phyloP scores from a whole-genome alignment of 805 yeast genomes.

The Zygotorulaspora chibaensis region DNA sequence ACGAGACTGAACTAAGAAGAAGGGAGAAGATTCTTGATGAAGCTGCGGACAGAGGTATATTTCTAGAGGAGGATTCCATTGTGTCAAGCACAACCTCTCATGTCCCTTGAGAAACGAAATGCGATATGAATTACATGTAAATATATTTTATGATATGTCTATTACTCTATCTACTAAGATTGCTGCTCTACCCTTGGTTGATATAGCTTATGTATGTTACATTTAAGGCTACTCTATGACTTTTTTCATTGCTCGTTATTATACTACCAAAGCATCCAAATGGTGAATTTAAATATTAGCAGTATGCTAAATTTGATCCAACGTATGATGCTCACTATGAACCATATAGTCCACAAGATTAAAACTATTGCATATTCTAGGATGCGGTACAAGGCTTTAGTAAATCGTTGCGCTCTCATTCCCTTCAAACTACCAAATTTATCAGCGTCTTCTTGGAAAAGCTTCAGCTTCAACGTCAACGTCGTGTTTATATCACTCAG shows the following conservation, averaged over 20 bases:
- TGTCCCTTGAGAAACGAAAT: background rate
- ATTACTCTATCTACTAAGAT: too few species aligned
- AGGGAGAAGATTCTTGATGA: constrained; percentile 38
- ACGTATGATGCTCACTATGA: constrained; percentile 24
- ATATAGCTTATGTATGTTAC: too few species aligned
- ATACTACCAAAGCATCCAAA: constrained; percentile 28
- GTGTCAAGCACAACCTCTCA: constrained; percentile 16
- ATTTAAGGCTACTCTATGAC: too few species aligned
- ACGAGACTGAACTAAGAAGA: constrained; percentile 34
- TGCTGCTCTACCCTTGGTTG: too few species aligned
- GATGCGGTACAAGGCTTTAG: constrained; percentile 22
- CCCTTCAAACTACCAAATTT: constrained; percentile 25
- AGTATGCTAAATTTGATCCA: constrained; percentile 16
- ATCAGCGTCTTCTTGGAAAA: constrained; percentile 33
- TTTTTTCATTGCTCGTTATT: background rate
- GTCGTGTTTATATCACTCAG: constrained; percentile 73
- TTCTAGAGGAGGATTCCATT: constrained; percentile 36
- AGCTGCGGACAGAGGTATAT: constrained; percentile 45
- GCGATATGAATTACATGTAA: too few species aligned
- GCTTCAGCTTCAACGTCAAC: constrained; percentile 51
- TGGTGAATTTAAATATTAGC: constrained; percentile 17
- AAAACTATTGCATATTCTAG: constrained; percentile 30
- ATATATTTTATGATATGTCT: too few species aligned
- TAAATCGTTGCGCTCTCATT: constrained; percentile 23
- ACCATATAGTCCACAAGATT: constrained; percentile 32